Evolutionary conservation across 352 stramenopile species (phyloP), one percentile per base, ranked within the genome.

Genomic region (Phytophthora pluvialis): DNA sequence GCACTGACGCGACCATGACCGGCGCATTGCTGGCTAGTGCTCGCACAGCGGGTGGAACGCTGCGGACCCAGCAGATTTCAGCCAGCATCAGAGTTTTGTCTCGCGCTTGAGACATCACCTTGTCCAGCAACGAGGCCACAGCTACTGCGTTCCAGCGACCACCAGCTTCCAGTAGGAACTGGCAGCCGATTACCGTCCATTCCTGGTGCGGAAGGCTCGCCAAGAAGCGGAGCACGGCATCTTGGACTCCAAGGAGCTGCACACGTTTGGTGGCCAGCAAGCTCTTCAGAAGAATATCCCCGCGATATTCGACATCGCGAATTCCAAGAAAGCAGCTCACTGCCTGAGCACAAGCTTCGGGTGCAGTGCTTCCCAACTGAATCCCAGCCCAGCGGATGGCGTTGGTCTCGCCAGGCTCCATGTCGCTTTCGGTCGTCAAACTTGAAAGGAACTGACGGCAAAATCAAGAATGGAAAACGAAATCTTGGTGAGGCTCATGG

Each of bases 11-110:
- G 9, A 83, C 60, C 28, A 45, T 40, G 12, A 86, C 29, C 0
- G 72, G 67, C 16, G 67, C 45, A 5, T 78, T 77, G 38, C 55
- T 80, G 15, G 78, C 73, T 12, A 83, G 49, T 0, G 67, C 72
- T 28, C 74, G 68, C 11, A 75, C 59, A 13, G 73, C 70, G 3
- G 74, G 75, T 7, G 49, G 54, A 25, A 83, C 48, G 8, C 45
- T 56, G 21, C 51, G 60, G 9, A 60, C 60, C 65, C 65, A 73
- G 26, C 62, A 70, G 3, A 65, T 60, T 50, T 70, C 62, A 13
- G 62, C 62, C 0, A 60, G 46, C 54, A 65, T 51, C 6, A 70
- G 16, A 10, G 62, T 65, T 18, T 64, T 65, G 16, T 33, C 62
- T 8, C 33, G 21, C 5, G 54, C 55, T 56, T 70, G 62, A 12